Conservation (phyloP, 2,329 filamentous ascomycete genomes). For the Sclerotinia nivalis region DNA sequence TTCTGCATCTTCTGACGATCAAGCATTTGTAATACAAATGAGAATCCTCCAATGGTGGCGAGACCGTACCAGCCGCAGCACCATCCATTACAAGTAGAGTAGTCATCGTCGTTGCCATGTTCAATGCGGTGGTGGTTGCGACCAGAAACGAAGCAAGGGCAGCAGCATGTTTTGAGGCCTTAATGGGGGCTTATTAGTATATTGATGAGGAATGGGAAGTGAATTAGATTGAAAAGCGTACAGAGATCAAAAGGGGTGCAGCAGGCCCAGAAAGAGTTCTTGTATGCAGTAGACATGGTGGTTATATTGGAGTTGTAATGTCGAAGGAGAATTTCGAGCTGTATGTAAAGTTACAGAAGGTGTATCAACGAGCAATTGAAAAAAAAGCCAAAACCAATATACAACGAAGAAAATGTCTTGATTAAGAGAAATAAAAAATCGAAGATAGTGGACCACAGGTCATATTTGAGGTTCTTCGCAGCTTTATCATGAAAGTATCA, state of each 20-base stretch:
- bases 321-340: not conserved
- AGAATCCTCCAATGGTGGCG: not conserved
- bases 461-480: slow-evolving; percentile 1
- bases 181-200: not conserved
- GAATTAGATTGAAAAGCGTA: not conserved
- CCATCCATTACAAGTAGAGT: slow-evolving; percentile 12
- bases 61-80: slow-evolving; percentile 19
- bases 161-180: slow-evolving; percentile 19
- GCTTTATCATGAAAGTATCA: not conserved
- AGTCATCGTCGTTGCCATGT: slow-evolving; percentile 11
- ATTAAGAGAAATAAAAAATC: not conserved
- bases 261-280: slow-evolving; percentile 20
- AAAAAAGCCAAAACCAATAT: not conserved
- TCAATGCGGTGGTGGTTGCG: slow-evolving; percentile 22
- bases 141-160: slow-evolving; percentile 24
- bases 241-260: slow-evolving; percentile 15
- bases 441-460: not conserved
- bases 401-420: not conserved
- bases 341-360: not conserved
- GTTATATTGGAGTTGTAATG: not conserved
- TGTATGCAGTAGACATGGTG: slow-evolving; percentile 11
- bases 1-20: slow-evolving; percentile 21
- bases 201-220: not conserved
- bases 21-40: slow-evolving; percentile 22
- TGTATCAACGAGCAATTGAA: not conserved